These are phyloP conservation scores for Yamadazyma aaseri DNA, from an alignment of 1,139 yeast species.

Conservation along the genomic window DNA sequence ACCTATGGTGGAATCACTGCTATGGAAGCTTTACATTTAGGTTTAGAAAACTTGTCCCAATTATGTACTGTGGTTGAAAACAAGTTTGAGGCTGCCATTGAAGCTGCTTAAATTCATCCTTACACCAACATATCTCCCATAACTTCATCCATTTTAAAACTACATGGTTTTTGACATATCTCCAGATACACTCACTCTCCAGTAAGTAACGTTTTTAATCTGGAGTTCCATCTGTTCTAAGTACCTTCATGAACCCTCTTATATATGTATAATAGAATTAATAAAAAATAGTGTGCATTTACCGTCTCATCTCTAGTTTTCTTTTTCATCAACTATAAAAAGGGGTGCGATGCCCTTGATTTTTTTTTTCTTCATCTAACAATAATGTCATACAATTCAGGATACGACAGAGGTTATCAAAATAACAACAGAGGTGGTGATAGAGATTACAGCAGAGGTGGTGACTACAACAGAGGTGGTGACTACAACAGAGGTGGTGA, in stretches of 20 bases:
- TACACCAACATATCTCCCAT: no score
- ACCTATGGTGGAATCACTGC: constrained; percentile 91
- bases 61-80: constrained; percentile 83
- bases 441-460: constrained; percentile 8
- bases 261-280: constrained; percentile 1
- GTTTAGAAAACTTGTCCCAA: constrained; percentile 80
- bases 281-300: not conserved
- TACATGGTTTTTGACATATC: no score
- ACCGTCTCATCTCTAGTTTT: constrained; percentile 12
- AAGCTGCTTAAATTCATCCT: constrained; percentile 1
- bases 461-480: constrained; percentile 10
- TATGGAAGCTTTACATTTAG: constrained; percentile 89
- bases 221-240: no score
- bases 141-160: no score
- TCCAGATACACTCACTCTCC: no score
- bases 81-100: constrained; percentile 39
- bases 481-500: constrained; percentile 8
- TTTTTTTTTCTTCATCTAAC: constrained; percentile 5
- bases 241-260: no score
- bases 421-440: constrained; percentile 14
- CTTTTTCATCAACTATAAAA: not conserved
- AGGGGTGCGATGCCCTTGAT: constrained; percentile 2
- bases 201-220: no score
- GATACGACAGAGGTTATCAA: constrained; percentile 5
- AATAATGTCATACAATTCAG: constrained; percentile 14